Evolutionary conservation across 1,284 basidiomycete species (phyloP).

Genomic region (Wolfiporia cocos): DNA sequence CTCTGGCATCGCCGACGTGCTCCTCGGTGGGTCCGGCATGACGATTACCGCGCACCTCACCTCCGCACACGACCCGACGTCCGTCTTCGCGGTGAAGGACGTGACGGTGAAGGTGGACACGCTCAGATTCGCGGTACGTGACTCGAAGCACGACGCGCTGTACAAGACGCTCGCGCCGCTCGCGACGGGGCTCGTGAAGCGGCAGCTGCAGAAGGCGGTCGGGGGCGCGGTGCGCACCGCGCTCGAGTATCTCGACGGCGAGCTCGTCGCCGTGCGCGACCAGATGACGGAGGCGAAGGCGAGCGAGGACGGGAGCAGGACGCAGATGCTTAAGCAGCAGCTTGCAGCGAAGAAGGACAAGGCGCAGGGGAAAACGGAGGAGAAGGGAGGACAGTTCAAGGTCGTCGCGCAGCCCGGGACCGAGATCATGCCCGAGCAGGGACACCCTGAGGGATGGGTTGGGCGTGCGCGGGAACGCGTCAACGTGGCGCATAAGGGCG

Average conservation of each 20-base stretch:
- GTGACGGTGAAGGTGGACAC: conserved; percentile 79
- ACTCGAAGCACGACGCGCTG: conserved; percentile 87
- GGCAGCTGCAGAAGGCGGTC: conserved; percentile 83
- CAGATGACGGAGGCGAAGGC: conserved; percentile 67
- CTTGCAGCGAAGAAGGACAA: conserved; percentile 42
- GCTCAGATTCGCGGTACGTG: conserved; percentile 87
- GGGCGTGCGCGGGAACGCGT: conserved; percentile 55
- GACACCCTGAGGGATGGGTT: conserved; percentile 69
- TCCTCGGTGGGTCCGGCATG: conserved; percentile 78
- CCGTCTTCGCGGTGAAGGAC: conserved; percentile 75
- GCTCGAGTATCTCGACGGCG: conserved; percentile 82
- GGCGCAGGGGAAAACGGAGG: conserved; percentile 32
- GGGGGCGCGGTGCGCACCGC: conserved; percentile 71
- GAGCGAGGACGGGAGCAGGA: conserved; percentile 42
- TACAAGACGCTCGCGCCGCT: conserved; percentile 81
- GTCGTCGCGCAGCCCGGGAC: conserved; percentile 62
- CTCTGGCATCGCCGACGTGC: conserved; percentile 85
- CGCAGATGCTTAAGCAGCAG: conserved; percentile 63
- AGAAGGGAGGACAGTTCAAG: conserved; percentile 62
- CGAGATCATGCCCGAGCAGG: conserved; percentile 46
- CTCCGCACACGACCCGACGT: conserved; percentile 55
- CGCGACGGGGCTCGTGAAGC: conserved; percentile 81
- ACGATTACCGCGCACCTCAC: conserved; percentile 60
- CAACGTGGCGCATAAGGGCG: conserved; percentile 38
- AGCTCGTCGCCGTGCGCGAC: conserved; percentile 75